A percentile compares a stretch with the other conserved stretches of the same genome.
Conservation (phyloP, 305 asterid species). For the Striga hermonthica region DNA sequence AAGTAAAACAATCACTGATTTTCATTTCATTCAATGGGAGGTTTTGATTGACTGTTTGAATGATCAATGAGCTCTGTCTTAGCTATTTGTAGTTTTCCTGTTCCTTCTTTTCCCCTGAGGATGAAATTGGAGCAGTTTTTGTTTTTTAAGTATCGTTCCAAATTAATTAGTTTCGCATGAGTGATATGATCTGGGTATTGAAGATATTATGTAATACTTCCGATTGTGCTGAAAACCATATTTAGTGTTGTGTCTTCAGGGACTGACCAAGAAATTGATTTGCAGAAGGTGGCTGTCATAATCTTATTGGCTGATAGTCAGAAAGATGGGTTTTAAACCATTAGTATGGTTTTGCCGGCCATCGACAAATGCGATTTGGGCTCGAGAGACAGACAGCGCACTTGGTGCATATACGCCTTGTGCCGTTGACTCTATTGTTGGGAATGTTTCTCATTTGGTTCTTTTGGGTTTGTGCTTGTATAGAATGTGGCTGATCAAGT, state of each 20-base stretch:
- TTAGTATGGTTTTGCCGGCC: constrained; percentile 86
- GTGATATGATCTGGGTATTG: too few species aligned
- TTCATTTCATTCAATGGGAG: too few species aligned
- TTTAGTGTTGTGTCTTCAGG: constrained; percentile 14
- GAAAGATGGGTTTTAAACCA: constrained; percentile 58
- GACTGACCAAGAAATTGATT: constrained; percentile 12
- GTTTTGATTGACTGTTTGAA: too few species aligned
- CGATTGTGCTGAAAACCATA: constrained; percentile 20
- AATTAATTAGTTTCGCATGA: too few species aligned
- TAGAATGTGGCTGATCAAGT: constrained; percentile 54
- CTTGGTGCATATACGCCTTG: constrained; percentile 91
- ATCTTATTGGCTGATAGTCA: constrained; percentile 20
- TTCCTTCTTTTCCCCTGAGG: too few species aligned
- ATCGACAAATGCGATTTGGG: constrained; percentile 65
- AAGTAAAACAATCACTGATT: too few species aligned
- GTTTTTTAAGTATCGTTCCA: too few species aligned
- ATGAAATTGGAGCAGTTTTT: too few species aligned
- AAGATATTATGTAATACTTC: too few species aligned
- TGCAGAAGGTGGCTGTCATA: constrained; percentile 23
- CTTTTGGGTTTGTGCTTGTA: constrained; percentile 62
- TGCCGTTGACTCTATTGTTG: constrained; percentile 70
- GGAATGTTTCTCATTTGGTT: constrained; percentile 58
- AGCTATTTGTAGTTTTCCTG: too few species aligned
- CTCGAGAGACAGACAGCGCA: constrained; percentile 60
- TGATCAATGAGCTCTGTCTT: too few species aligned